These are phyloP conservation scores for Echeveria elegans DNA, from an alignment of 164 flowering plant genomes.

Conservation along the genomic window DNA sequence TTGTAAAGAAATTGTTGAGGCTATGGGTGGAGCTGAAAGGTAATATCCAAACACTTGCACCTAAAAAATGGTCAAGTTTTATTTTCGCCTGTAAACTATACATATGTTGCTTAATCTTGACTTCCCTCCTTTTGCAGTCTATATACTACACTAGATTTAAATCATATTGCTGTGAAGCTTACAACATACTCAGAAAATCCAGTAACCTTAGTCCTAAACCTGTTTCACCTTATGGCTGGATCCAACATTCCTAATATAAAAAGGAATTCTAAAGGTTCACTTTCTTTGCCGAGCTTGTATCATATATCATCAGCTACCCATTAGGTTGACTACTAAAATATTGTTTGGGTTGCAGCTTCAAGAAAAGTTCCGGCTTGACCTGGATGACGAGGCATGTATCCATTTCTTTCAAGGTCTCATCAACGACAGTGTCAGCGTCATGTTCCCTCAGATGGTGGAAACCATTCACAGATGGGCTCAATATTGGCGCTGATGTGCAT, in stretches of 20 bases:
- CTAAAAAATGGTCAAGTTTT: background rate
- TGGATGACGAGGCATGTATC: constrained; percentile 89
- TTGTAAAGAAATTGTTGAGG: constrained; percentile 99
- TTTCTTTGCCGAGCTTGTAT: constrained; percentile 3
- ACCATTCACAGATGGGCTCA: no score
- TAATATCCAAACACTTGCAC: constrained; percentile 12
- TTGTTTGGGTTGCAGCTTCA: constrained; percentile 30
- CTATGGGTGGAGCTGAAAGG: constrained; percentile 99
- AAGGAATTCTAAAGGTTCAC: constrained; percentile 89
- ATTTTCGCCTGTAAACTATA: no score
- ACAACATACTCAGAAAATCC: constrained; percentile 93
- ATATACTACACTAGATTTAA: constrained; percentile 94
- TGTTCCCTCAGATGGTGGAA: constrained; percentile 99
- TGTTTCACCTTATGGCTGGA: constrained; percentile 96
- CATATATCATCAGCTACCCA: background rate
- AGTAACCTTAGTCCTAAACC: constrained; percentile 90
- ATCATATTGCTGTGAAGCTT: constrained; percentile 98
- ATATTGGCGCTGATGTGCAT: constrained; percentile 70
- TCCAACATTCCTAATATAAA: constrained; percentile 97
- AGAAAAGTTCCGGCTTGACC: no score
- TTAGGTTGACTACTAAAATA: background rate
- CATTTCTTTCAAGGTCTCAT: no score
- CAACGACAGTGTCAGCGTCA: constrained; percentile 94
- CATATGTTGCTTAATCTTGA: no score
- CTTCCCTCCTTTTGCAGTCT: constrained; percentile 55